Evolutionary conservation across 805 yeast species (phyloP).

Genomic region (Saturnispora ahearnii): DNA sequence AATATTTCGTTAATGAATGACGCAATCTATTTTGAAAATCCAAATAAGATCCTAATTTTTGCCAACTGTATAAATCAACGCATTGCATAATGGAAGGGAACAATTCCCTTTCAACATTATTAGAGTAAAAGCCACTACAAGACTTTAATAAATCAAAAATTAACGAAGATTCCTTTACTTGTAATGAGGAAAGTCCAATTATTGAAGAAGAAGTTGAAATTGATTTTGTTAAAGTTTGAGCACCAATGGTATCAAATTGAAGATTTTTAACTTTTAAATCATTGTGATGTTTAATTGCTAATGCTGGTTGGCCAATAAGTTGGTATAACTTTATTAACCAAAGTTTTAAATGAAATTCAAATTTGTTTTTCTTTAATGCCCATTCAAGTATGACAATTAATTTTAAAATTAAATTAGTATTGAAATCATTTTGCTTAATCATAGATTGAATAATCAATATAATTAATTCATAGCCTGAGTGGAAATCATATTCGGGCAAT

Average conservation of each 20-base stretch:
- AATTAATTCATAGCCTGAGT: slow-evolving; percentile 57
- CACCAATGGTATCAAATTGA: slow-evolving; percentile 64
- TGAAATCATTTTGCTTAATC: slow-evolving; percentile 4
- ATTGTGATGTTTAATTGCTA: slow-evolving; percentile 43
- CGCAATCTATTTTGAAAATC: slow-evolving; percentile 46
- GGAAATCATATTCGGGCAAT: slow-evolving; percentile 58
- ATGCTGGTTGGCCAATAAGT: slow-evolving; percentile 43
- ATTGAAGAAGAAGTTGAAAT: slow-evolving; percentile 29
- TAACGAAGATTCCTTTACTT: neutral
- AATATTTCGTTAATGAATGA: slow-evolving; percentile 40
- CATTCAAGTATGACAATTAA: slow-evolving; percentile 51
- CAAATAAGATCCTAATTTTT: slow-evolving; percentile 59
- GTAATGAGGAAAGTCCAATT: neutral
- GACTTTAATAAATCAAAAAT: slow-evolving; percentile 29
- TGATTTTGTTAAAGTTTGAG: slow-evolving; percentile 41
- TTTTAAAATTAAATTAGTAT: slow-evolving; percentile 26
- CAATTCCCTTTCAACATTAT: slow-evolving; percentile 44
- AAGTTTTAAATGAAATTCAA: slow-evolving; percentile 60
- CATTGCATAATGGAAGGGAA: slow-evolving; percentile 41
- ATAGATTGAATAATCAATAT: slow-evolving; percentile 41
- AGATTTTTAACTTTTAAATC: slow-evolving; percentile 58
- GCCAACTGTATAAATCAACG: slow-evolving; percentile 50
- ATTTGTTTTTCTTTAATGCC: slow-evolving; percentile 47
- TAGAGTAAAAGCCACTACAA: slow-evolving; percentile 39
- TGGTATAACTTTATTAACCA: slow-evolving; percentile 65